Evolutionary conservation across 768 basidiomycete genomes (phyloP).

Genomic region (Macrolepiota fuliginosa): DNA sequence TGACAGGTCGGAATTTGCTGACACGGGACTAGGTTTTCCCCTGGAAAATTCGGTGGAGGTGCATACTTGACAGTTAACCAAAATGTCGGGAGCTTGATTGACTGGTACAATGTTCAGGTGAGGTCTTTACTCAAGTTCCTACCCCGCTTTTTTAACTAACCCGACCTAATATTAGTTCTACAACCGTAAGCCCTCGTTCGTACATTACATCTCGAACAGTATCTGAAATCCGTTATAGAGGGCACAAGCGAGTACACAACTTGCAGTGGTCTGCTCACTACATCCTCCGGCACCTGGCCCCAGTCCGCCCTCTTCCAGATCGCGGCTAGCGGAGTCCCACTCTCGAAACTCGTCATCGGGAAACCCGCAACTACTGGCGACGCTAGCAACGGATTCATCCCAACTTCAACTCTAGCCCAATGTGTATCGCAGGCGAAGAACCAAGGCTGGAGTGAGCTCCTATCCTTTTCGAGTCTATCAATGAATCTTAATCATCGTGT

Average conservation of each 20-base stretch:
- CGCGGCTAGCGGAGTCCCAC: slow-evolving; percentile 50
- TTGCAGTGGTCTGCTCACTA: slow-evolving; percentile 53
- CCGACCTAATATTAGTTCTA: slow-evolving; percentile 32
- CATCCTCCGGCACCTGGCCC: slow-evolving; percentile 62
- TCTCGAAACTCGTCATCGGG: slow-evolving; percentile 72
- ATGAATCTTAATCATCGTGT: neutral
- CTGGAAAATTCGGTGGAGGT: slow-evolving; percentile 40
- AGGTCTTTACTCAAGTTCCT: neutral
- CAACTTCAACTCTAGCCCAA: slow-evolving; percentile 50
- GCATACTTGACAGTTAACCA: slow-evolving; percentile 57
- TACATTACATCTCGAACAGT: neutral
- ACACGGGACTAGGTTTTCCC: slow-evolving; percentile 36
- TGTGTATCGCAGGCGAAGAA: slow-evolving; percentile 60
- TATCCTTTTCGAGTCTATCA: neutral
- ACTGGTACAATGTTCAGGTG: slow-evolving; percentile 63
- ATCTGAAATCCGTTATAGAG: slow-evolving; percentile 38
- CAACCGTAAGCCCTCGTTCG: slow-evolving; percentile 33
- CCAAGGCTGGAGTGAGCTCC: slow-evolving; percentile 62
- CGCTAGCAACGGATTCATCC: slow-evolving; percentile 64
- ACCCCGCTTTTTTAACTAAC: neutral
- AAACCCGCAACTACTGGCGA: slow-evolving; percentile 58
- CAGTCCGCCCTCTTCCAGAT: slow-evolving; percentile 60
- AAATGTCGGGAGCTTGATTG: slow-evolving; percentile 54
- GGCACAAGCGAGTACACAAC: slow-evolving; percentile 62
- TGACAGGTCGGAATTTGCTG: neutral